phyloP scores from a whole-genome alignment of 1,284 basidiomycete species.

The Exobasidium cylindrosporum region DNA sequence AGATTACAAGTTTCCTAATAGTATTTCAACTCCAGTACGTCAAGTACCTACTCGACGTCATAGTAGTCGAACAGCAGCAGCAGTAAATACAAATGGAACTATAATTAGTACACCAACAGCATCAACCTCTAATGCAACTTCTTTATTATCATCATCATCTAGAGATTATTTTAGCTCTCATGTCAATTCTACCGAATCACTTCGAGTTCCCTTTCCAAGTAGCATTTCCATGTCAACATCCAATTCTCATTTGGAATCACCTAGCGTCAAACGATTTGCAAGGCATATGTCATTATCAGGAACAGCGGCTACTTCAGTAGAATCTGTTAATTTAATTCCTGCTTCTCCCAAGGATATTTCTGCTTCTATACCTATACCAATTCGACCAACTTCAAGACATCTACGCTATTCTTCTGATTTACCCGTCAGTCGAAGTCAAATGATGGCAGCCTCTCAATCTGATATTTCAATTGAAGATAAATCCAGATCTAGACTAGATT shows the following conservation, averaged over 20 bases:
- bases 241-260: slow-evolving; percentile 24
- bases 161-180: not conserved
- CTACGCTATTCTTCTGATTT: slow-evolving; percentile 46
- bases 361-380: slow-evolving; percentile 11
- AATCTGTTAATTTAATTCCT: slow-evolving; percentile 20
- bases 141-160: not conserved
- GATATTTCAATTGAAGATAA: not conserved
- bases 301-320: slow-evolving; percentile 4
- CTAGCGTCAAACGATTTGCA: slow-evolving; percentile 28
- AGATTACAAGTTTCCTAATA: slow-evolving; percentile 27
- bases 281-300: slow-evolving; percentile 30
- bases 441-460: slow-evolving; percentile 21
- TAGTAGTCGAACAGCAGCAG: slow-evolving; percentile 32
- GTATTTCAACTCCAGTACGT: slow-evolving; percentile 25
- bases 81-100: not conserved
- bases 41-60: slow-evolving; percentile 34
- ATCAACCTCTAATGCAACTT: not conserved
- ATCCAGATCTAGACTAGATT: slow-evolving; percentile 33
- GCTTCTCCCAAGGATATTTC: slow-evolving; percentile 24
- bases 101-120: too few species aligned
- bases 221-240: not conserved
- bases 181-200: not conserved
- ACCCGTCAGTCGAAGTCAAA: slow-evolving; percentile 27
- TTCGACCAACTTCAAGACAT: slow-evolving; percentile 31
- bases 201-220: slow-evolving; percentile 1